Percentiles rank a stretch among this genome's conserved stretches.
These are phyloP conservation scores for Boehmeria nivea DNA, from an alignment of 306 rosid genomes.

Conservation along the genomic window DNA sequence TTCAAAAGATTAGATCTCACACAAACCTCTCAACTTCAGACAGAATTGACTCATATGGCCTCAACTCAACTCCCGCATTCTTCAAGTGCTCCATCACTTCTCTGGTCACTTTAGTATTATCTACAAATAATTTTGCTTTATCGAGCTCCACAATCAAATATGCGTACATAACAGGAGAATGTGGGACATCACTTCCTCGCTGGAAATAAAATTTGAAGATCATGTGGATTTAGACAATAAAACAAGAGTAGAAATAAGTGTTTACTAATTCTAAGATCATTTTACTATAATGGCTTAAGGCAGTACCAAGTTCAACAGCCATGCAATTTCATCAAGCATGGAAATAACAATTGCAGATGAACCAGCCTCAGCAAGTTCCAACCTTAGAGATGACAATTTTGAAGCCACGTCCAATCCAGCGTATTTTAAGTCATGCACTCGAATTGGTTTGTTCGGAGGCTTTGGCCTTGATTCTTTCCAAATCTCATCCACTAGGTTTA, in stretches of 20 bases:
- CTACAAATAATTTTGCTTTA: slow-evolving; percentile 73
- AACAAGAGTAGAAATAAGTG: slow-evolving; percentile 4
- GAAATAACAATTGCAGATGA: slow-evolving; percentile 81
- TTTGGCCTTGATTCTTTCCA: slow-evolving; percentile 77
- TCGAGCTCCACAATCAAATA: slow-evolving; percentile 79
- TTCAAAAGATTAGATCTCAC: neutral
- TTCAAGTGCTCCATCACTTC: slow-evolving; percentile 86
- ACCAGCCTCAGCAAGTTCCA: slow-evolving; percentile 59
- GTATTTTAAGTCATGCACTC: slow-evolving; percentile 73
- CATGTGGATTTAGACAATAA: slow-evolving; percentile 15
- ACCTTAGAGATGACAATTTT: slow-evolving; percentile 66
- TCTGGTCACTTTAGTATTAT: slow-evolving; percentile 56
- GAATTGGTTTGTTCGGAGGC: slow-evolving; percentile 56
- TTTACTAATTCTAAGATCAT: slow-evolving; percentile 7
- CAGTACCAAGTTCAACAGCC: slow-evolving; percentile 94
- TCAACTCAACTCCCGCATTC: slow-evolving; percentile 61
- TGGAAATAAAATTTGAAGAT: slow-evolving; percentile 40
- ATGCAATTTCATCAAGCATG: slow-evolving; percentile 93
- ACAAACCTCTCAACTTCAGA: slow-evolving; percentile 67
- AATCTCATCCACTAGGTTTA: slow-evolving; percentile 82
- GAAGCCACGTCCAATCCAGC: slow-evolving; percentile 84
- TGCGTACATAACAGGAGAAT: slow-evolving; percentile 94
- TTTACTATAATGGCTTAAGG: neutral
- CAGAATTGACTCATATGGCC: slow-evolving; percentile 70
- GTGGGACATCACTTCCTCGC: slow-evolving; percentile 96